Base-by-base conservation (phyloP, 1,139 yeast species). In the Hyphopichia buzzinii region DNA sequence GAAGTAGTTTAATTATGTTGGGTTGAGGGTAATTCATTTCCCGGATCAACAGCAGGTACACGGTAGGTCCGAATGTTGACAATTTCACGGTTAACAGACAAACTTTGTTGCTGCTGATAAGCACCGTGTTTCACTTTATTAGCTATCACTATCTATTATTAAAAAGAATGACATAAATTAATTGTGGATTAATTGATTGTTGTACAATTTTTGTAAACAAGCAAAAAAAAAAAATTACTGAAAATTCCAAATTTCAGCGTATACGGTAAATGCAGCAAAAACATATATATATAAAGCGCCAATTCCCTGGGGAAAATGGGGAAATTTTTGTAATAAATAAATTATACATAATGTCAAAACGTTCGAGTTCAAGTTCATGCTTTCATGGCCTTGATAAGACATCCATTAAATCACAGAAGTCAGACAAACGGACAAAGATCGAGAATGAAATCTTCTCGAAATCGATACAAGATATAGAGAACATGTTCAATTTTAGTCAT, bases 391-490 rank as follows among this genome's bases (percentile, higher is more conserved):
- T n/a, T n/a, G n/a, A n/a, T n/a, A n/a, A n/a, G n/a, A n/a, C n/a
- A n/a, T n/a, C n/a, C n/a, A n/a, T n/a, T n/a, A n/a, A n/a, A 10
- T 15, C 27, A 25, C 27, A 17, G 19, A 31, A 54, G 38, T 50
- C 65, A 2, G 47, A 43, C 37, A 59, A 58, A 33, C 39, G 65
- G 23, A 38, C 56, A 21, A 48, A 44, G 36, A 44, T 57, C 23
- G 65, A 59, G 37, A 46, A 50, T 33, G 64, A 59, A 40, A 57
- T 59, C 30, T 60, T 58, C 36, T 54, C 57, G 38, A 58, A 55
- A 33, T 51, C 62, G 21, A 55, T 61, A 37, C 48, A 50, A 35
- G 65, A 59, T 36, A 58, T 60, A 23, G 62, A 61, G 31, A 46
- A 46, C 30, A 52, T 60, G 55, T 60, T 59, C 40, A 45, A 42